Percentiles rank a stretch among this genome's conserved stretches.
Conservation (phyloP, 2,329 filamentous ascomycete species). For the Fusarium sp. region DNA sequence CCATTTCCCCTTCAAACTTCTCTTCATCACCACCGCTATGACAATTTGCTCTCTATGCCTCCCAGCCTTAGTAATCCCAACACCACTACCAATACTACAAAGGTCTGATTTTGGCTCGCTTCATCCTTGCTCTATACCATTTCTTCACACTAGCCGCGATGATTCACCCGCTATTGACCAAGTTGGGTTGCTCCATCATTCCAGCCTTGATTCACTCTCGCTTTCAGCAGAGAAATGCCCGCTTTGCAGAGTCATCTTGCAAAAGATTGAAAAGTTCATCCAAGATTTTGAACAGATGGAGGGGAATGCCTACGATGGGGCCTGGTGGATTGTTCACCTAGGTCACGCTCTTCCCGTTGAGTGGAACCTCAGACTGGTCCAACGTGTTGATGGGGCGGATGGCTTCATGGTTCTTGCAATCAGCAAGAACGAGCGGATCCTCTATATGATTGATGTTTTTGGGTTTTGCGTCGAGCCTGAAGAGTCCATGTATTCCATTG, state of each 20-base stretch:
- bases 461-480: neutral
- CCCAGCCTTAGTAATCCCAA: neutral
- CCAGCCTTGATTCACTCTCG: neutral
- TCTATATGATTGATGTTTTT: neutral
- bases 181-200: neutral
- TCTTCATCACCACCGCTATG: neutral
- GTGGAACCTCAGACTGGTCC: neutral
- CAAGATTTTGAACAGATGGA: neutral
- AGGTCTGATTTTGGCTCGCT: neutral
- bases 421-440: neutral
- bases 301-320: neutral
- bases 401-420: neutral
- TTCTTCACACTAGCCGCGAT: neutral
- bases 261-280: neutral
- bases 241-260: neutral
- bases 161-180: too few species aligned
- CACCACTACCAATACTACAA: neutral
- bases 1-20: neutral
- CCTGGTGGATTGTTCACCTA: too few species aligned
- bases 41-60: neutral
- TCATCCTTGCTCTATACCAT: neutral
- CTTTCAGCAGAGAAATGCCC: neutral
- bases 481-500: neutral
- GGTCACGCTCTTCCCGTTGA: neutral
- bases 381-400: neutral